Percentiles rank a stretch among this genome's conserved stretches.
These are phyloP conservation scores for Magnusiomyces tetraspermus DNA, from an alignment of 1,139 yeast species.

Conservation along the genomic window DNA sequence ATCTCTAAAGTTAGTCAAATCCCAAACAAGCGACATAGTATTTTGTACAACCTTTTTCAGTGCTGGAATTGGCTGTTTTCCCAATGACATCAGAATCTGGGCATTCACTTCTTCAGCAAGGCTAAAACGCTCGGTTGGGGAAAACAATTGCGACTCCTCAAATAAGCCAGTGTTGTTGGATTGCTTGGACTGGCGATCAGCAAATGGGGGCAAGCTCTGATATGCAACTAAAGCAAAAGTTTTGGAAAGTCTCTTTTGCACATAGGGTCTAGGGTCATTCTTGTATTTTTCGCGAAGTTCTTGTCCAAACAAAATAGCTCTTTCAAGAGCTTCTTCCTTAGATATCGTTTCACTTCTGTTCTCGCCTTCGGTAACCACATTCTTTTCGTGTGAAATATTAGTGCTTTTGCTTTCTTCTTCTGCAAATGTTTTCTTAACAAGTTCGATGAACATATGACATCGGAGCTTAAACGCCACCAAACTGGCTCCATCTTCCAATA, in stretches of 20 bases:
- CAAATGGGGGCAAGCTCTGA: conserved; percentile 34
- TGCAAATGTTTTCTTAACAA: conserved; percentile 25
- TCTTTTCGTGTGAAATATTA: conserved; percentile 12
- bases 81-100: conserved; percentile 39
- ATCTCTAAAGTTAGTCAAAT: conserved; percentile 26
- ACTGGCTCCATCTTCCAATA: conserved; percentile 35
- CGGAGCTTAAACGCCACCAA: conserved; percentile 46
- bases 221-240: conserved; percentile 46
- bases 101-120: conserved; percentile 39
- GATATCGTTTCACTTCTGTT: background rate
- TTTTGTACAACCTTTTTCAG: conserved; percentile 34
- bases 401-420: conserved; percentile 3
- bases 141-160: conserved; percentile 30
- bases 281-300: conserved; percentile 36
- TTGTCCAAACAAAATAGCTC: conserved; percentile 42
- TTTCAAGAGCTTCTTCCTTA: conserved; percentile 25
- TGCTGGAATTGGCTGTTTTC: conserved; percentile 33
- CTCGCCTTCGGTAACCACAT: background rate
- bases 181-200: background rate
- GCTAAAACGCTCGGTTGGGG: conserved; percentile 31
- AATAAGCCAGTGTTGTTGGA: background rate
- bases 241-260: conserved; percentile 32
- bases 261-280: conserved; percentile 26
- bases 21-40: conserved; percentile 30
- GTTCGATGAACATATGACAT: conserved; percentile 43